Evolutionary conservation across 129 eudicot genomes (phyloP), one percentile per base, ranked within the genome.

Genomic region (Smallanthus sonchifolius): DNA sequence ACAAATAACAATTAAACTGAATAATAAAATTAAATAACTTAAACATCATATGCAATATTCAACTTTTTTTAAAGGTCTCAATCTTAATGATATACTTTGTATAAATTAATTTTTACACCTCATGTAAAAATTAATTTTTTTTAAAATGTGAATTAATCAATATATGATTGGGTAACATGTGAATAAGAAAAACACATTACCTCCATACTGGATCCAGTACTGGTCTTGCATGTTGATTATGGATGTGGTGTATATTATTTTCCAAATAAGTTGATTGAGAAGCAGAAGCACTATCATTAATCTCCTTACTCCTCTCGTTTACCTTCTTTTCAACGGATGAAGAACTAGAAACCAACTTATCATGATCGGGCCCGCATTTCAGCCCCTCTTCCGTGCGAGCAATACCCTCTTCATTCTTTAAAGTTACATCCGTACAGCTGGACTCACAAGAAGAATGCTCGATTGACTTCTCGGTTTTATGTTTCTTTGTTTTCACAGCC

Each of bases 151-250:
- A 14, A 60, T 30, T 4, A 34, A 69, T 24, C 38, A 28, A n/a
- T 30, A 15, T 37, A 36, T 2, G 69, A 64, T 4, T 10, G 1
- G 5, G 16, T 2, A 15, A 38, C 2, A 40, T 10, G 42, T 8
- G n/a, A 39, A 60, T 37, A 40, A 59, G 44, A 34, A 34, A 69
- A 55, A 51, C 19, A 37, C 36, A 74, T 77, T 69, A 84, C 92
- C 80, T 82, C 92, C 92, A 87, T 61, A 81, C 75, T 30, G 83
- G 83, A 52, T 87, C 81, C 54, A 24, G 28, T 32, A 73, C 32
- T 2, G 92, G 92, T 57, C 70, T 47, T 82, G 88, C 88, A 19
- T 62, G 77, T 72, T 16, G 60, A 43, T 54, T 0, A 61, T 39
- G 15, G 35, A 43, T 24, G 36, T 24, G 24, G 15, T 69, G 38